Conservation (phyloP, 179 eudicot species). For the Spergularia azorica region DNA sequence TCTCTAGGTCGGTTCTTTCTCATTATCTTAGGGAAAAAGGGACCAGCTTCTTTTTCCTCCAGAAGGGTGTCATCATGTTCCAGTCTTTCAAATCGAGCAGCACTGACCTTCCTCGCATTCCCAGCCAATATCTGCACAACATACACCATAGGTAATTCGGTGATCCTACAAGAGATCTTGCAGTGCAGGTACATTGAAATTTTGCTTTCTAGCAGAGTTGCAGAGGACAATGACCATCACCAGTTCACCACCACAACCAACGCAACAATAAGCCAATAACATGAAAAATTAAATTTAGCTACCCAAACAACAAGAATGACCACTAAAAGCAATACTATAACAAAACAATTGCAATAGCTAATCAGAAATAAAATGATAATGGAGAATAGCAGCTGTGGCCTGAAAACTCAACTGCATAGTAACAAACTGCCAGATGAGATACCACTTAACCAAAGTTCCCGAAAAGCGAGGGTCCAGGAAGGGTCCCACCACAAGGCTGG, state of each 20-base stretch:
- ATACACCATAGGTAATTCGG: neutral
- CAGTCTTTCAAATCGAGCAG: constrained; percentile 43
- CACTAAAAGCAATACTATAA: too few relatives aligned
- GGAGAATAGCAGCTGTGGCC: too few relatives aligned
- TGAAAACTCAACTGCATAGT: too few relatives aligned
- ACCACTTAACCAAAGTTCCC: too few relatives aligned
- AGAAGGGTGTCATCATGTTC: constrained; percentile 28
- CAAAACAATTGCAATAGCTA: too few relatives aligned
- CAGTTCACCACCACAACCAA: neutral
- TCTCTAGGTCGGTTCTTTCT: constrained; percentile 34
- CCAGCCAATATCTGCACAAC: constrained; percentile 51
- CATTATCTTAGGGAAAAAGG: constrained; percentile 32
- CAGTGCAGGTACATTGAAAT: neutral
- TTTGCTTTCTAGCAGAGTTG: neutral
- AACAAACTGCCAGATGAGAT: too few relatives aligned
- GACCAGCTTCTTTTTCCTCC: constrained; percentile 35
- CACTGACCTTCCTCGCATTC: constrained; percentile 52
- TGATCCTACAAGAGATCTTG: constrained; percentile 11
- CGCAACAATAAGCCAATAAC: neutral
- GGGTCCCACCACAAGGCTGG: too few relatives aligned
- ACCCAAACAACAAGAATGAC: too few relatives aligned
- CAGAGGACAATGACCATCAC: neutral
- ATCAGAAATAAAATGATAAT: too few relatives aligned
- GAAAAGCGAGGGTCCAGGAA: too few relatives aligned
- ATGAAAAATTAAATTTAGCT: too few relatives aligned